Evolutionary conservation across 495 filamentous ascomycete genomes (phyloP).

Genomic region (Peziza echinospora): DNA sequence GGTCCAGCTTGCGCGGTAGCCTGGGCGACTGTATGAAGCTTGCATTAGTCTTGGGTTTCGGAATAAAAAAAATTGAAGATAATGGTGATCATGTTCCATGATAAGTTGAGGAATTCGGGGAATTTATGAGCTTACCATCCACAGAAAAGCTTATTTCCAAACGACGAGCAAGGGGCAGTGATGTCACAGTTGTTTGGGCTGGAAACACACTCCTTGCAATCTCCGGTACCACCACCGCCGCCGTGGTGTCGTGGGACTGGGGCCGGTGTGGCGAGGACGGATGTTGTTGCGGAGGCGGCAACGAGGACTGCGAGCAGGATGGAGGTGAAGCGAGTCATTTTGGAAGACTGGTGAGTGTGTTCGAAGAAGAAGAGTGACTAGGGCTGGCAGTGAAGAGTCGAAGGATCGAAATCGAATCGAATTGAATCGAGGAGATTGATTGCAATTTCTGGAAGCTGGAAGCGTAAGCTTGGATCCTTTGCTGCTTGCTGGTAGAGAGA

Average conservation of each 20-base stretch:
- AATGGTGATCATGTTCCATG: too few relatives aligned
- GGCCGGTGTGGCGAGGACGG: not conserved
- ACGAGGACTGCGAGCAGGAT: not conserved
- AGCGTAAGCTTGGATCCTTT: too few relatives aligned
- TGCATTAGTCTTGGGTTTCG: not conserved
- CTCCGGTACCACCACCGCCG: too few relatives aligned
- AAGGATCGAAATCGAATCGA: too few relatives aligned
- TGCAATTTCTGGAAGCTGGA: too few relatives aligned
- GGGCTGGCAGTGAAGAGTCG: too few relatives aligned
- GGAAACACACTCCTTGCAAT: not conserved
- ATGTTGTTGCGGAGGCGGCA: not conserved
- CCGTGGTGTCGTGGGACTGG: too few relatives aligned
- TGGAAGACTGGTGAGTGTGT: too few relatives aligned
- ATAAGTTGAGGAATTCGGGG: too few relatives aligned
- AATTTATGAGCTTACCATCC: not conserved
- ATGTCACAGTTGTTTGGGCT: conserved; percentile 1
- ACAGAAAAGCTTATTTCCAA: not conserved
- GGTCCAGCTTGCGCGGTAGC: not conserved
- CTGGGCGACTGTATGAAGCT: not conserved
- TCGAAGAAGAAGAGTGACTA: too few relatives aligned
- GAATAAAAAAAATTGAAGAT: not conserved
- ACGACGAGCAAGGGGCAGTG: not conserved
- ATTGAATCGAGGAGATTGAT: too few relatives aligned
- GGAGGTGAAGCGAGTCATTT: not conserved
- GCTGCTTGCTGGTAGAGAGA: too few relatives aligned